Evolutionary conservation across 2,329 filamentous ascomycete genomes (phyloP).

Genomic region (Dactylellina cionopaga): DNA sequence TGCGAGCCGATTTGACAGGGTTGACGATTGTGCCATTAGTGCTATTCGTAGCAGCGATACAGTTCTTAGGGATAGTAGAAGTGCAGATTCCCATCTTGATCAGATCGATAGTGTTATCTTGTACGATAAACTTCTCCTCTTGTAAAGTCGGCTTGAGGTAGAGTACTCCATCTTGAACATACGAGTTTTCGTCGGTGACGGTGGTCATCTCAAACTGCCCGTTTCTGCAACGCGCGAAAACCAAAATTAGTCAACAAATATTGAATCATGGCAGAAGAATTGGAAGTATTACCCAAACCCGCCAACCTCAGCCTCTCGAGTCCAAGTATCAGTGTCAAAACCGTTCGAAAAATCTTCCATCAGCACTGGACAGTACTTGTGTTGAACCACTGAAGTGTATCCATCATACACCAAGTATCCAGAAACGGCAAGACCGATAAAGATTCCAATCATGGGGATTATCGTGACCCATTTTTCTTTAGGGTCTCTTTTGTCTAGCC

Average conservation of each 20-base stretch:
- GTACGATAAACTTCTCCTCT: slow-evolving; percentile 72
- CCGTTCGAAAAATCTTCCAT: slow-evolving; percentile 73
- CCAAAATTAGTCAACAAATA: background rate
- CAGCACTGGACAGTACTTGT: slow-evolving; percentile 76
- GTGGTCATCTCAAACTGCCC: slow-evolving; percentile 85
- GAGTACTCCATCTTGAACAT: slow-evolving; percentile 74
- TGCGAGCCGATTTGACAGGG: slow-evolving; percentile 78
- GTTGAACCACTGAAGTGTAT: slow-evolving; percentile 74
- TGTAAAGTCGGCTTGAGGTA: slow-evolving; percentile 82
- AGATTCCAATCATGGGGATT: slow-evolving; percentile 76
- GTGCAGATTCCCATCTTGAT: slow-evolving; percentile 74
- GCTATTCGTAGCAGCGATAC: slow-evolving; percentile 77
- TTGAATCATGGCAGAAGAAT: background rate
- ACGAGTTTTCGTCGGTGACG: slow-evolving; percentile 76
- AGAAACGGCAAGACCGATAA: slow-evolving; percentile 73
- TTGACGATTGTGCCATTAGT: slow-evolving; percentile 81
- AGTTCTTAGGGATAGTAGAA: slow-evolving; percentile 69
- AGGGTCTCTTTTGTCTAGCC: slow-evolving; percentile 76
- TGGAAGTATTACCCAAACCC: slow-evolving; percentile 73
- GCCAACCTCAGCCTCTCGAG: slow-evolving; percentile 77
- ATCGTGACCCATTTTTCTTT: slow-evolving; percentile 89
- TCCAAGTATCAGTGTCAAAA: slow-evolving; percentile 73
- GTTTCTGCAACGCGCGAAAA: slow-evolving; percentile 66
- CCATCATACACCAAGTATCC: slow-evolving; percentile 81
- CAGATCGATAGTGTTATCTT: slow-evolving; percentile 75